phyloP scores from a whole-genome alignment of 352 stramenopile species.

The Pythium rishiriense region DNA sequence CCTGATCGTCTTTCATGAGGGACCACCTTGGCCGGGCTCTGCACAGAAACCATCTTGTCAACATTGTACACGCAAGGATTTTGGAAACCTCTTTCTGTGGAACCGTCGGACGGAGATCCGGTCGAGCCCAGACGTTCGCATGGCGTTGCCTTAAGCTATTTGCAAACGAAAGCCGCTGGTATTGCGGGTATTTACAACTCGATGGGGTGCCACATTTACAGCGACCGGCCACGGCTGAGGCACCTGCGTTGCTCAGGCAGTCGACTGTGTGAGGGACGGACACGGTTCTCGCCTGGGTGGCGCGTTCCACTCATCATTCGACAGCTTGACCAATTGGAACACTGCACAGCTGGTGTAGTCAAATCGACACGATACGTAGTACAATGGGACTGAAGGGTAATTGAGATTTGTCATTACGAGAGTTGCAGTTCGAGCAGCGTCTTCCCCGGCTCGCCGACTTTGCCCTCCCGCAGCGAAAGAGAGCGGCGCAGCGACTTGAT shows the following conservation, averaged over 20 bases:
- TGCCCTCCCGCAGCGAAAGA: conserved; percentile 8
- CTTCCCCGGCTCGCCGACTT: neutral
- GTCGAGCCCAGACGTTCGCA: neutral
- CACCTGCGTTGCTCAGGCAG: conserved; percentile 2
- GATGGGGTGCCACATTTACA: neutral
- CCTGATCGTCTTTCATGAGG: neutral
- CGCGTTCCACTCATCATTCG: neutral
- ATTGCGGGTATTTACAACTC: too few species aligned
- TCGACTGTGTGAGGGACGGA: neutral
- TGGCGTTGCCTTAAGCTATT: too few species aligned
- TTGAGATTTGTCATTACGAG: neutral
- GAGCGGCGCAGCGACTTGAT: conserved; percentile 18
- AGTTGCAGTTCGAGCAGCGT: neutral
- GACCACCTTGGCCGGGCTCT: neutral
- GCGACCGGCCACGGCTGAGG: neutral
- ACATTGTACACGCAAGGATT: neutral
- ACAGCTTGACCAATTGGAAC: too few species aligned
- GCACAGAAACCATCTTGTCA: neutral
- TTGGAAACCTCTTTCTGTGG: neutral
- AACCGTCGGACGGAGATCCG: neutral
- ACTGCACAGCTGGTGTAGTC: too few species aligned
- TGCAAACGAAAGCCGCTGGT: too few species aligned
- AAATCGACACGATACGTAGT: too few species aligned
- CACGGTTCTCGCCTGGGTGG: neutral
- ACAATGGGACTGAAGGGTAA: too few species aligned